Conservation (phyloP, 1,284 basidiomycete genomes). For the Gymnopus androsaceus region DNA sequence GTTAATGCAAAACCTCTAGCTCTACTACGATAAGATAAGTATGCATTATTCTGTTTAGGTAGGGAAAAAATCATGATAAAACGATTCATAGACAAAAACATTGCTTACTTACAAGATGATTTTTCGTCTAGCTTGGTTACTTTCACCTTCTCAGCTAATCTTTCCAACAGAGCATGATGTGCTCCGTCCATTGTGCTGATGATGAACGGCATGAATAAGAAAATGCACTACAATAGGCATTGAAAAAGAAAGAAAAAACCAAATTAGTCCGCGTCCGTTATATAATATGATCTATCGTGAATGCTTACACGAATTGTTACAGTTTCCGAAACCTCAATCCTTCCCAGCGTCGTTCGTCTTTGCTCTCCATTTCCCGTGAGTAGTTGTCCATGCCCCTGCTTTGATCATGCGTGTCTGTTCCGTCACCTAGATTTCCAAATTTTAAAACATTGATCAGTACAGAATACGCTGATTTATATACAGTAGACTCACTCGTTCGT, state of each 20-base stretch:
- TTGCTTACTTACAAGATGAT: no score
- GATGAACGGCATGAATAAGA: constrained; percentile 28
- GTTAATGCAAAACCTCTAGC: no score
- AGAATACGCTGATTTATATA: no score
- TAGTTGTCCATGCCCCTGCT: constrained; percentile 34
- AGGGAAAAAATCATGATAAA: no score
- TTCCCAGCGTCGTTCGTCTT: constrained; percentile 22
- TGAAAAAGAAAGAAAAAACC: background rate
- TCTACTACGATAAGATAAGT: no score
- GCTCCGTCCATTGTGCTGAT: background rate
- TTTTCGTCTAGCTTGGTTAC: no score
- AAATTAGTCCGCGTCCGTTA: background rate
- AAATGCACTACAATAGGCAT: constrained; percentile 21
- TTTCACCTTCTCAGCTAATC: background rate
- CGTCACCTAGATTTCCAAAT: constrained; percentile 28
- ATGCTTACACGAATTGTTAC: constrained; percentile 29
- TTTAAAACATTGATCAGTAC: background rate
- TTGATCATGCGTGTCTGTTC: constrained; percentile 31
- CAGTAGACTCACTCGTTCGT: background rate
- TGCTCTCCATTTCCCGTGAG: constrained; percentile 31
- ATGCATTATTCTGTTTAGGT: no score
- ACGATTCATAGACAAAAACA: no score
- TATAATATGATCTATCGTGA: no score
- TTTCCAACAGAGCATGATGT: background rate
- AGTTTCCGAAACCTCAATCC: constrained; percentile 30